A percentile compares a stretch with the other conserved stretches of the same genome.
Conservation (phyloP, 169 alveolate genomes). For the Ichthyophthirius multifiliis region DNA sequence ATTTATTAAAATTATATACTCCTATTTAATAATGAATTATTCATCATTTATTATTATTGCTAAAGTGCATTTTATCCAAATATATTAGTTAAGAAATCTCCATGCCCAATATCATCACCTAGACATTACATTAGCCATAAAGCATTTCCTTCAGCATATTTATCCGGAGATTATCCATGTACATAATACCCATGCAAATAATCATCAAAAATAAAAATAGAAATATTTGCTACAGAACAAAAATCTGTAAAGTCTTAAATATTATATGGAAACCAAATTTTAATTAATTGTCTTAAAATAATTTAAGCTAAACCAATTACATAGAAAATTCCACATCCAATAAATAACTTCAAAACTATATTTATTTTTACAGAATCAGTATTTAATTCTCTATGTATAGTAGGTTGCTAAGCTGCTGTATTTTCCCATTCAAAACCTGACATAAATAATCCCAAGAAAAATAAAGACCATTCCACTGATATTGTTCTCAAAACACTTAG, state of each 20-base stretch:
- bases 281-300: conserved; percentile 22
- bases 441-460: conserved; percentile 51
- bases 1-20: background rate
- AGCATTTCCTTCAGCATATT: conserved; percentile 37
- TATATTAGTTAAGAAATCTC: background rate
- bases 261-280: conserved; percentile 33
- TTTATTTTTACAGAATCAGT: conserved; percentile 31
- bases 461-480: conserved; percentile 49
- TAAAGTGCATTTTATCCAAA: background rate
- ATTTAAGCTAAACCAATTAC: conserved; percentile 46
- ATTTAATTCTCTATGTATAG: conserved; percentile 14
- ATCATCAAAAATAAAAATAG: conserved; percentile 68
- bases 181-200: conserved; percentile 76
- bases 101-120: conserved; percentile 8
- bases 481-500: conserved; percentile 35
- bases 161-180: conserved; percentile 71
- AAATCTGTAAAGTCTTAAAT: conserved; percentile 59
- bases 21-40: background rate
- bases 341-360: conserved; percentile 50
- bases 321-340: conserved; percentile 31
- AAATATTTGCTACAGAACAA: conserved; percentile 57
- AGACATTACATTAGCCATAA: conserved; percentile 21
- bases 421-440: conserved; percentile 63
- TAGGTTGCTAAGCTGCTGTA: conserved; percentile 41
- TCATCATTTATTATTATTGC: background rate